These are phyloP conservation scores for Aureobasidium sp. DNA, from an alignment of 2,329 filamentous ascomycete species.

Conservation along the genomic window DNA sequence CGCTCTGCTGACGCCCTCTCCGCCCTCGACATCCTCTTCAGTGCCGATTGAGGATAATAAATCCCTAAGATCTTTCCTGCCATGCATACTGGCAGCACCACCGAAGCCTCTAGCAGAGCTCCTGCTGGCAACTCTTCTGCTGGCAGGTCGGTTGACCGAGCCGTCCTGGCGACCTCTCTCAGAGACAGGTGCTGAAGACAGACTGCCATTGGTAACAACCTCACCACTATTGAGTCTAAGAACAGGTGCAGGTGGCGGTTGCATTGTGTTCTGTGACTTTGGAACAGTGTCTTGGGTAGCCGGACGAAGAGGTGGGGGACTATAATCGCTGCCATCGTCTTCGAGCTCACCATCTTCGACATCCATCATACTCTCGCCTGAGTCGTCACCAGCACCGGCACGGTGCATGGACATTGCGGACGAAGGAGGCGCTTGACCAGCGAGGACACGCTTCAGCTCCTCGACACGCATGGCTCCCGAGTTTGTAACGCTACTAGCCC, in stretches of 20 bases:
- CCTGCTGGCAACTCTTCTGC: constrained; percentile 7
- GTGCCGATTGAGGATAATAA: constrained; percentile 7
- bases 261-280: neutral
- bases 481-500: constrained; percentile 39
- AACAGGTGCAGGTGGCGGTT: neutral
- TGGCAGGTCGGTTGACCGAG: neutral
- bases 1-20: constrained; percentile 3
- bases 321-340: constrained; percentile 1
- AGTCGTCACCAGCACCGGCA: constrained; percentile 44
- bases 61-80: constrained; percentile 12
- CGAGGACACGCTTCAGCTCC: constrained; percentile 41
- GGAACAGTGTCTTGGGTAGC: neutral
- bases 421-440: constrained; percentile 26
- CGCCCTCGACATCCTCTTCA: neutral
- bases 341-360: constrained; percentile 19
- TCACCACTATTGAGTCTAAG: constrained; percentile 13
- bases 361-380: constrained; percentile 58
- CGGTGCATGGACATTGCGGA: neutral
- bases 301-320: neutral
- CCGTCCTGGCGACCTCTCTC: constrained; percentile 1
- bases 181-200: neutral
- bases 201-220: neutral
- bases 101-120: constrained; percentile 6
- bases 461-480: constrained; percentile 37
- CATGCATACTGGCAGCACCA: neutral